These are phyloP conservation scores for Xylaria digitata DNA, from an alignment of 2,329 filamentous ascomycete genomes.

Conservation along the genomic window DNA sequence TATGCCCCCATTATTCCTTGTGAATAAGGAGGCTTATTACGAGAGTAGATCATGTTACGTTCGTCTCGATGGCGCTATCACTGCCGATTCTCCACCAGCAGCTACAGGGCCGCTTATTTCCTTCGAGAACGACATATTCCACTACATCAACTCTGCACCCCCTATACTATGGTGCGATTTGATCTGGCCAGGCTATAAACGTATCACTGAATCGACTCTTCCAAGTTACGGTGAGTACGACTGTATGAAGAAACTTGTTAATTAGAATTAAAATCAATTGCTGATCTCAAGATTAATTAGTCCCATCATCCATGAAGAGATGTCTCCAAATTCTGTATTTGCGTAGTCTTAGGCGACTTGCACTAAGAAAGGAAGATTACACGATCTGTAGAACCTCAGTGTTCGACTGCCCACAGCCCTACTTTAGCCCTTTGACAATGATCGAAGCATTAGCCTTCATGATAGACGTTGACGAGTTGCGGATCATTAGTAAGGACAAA, in stretches of 20 bases:
- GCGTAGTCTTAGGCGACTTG: not conserved
- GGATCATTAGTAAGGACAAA: no score
- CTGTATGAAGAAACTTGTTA: not conserved
- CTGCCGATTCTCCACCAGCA: not conserved
- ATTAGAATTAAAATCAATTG: not conserved
- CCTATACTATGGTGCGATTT: not conserved
- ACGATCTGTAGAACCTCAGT: not conserved
- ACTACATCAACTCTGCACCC: no score
- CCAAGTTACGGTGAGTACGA: not conserved
- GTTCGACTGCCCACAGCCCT: not conserved
- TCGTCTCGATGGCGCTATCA: not conserved
- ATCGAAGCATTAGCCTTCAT: not conserved
- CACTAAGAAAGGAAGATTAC: not conserved
- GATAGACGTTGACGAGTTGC: no score
- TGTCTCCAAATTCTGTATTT: not conserved
- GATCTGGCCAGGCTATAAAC: not conserved
- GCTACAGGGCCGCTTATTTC: not conserved
- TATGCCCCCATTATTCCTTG: constrained; percentile 6
- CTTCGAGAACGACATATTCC: not conserved
- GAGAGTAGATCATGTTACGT: not conserved
- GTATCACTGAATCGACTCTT: not conserved
- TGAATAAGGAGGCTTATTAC: constrained; percentile 7
- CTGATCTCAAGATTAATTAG: not conserved
- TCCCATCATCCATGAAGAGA: not conserved
- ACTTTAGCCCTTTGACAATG: not conserved